Evolutionary conservation across 208 protist species (phyloP), one percentile per base, ranked within the genome.

Genomic region (Phytomonas serpens): DNA sequence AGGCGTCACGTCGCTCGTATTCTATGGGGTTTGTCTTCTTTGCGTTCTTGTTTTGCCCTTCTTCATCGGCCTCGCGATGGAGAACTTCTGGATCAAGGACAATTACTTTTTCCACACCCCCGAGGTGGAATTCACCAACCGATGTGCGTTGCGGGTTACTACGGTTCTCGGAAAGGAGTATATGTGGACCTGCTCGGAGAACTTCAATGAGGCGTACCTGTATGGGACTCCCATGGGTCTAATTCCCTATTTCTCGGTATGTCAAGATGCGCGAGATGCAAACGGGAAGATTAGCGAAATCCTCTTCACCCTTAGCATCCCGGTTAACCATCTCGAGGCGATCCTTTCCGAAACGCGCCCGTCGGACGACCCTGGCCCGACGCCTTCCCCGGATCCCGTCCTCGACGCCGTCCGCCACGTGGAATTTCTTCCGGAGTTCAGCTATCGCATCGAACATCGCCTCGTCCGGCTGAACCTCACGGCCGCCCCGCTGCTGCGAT

Each of bases 351-450:
- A 85, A 42, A 65, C 23, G 29, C 38, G 10, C 40, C 65, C 40
- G 19, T 57, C 71, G 19, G 11, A 36, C 61, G 68, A 14, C 40
- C 37, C 67, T 16, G 64, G 38, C 16, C 9, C 62, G 31, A 72
- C 84, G 32, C 42, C 77, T n/a, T 57, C 79, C 3, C 29, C 61
- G 31, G 47, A 51, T 38, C 77, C 69, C 11, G 40, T 47, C 40
- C 9, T 47, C 40, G 89, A 95, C 65, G 77, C 78, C 1, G 78
- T 93, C 61, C 36, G 78, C 27, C 72, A 78, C 42, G 76, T 90
- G 6, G 74, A 68, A 27, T 90, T 95, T 71, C 71, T 95, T 5
- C 90, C 90, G 0, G 86, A 91, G 78, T 91, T 95, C 57, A 37
- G 76, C n/a, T 95, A 93, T 78, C 38, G 71, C 36, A 77, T 92